Evolutionary conservation across 768 basidiomycete species (phyloP).

Genomic region (Mycena olivaceomarginata): DNA sequence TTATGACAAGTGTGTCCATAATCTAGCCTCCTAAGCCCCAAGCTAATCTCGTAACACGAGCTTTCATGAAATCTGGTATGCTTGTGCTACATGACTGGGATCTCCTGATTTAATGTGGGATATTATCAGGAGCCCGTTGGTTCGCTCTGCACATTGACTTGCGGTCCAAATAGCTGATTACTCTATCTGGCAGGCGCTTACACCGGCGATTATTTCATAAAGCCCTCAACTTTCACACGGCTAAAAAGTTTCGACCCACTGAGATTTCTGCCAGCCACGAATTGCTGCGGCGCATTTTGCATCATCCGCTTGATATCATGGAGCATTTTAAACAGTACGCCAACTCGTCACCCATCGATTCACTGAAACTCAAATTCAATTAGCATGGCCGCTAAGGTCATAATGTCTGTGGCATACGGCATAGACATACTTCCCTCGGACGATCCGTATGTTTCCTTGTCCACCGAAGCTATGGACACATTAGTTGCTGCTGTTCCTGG

Average conservation of each 20-base stretch:
- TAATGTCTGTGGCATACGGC: conserved; percentile 51
- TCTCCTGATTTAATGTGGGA: background rate
- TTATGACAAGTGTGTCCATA: background rate
- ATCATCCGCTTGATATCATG: conserved; percentile 39
- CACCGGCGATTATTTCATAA: conserved; percentile 46
- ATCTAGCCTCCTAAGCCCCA: background rate
- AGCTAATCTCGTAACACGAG: conserved; percentile 8
- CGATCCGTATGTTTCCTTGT: conserved; percentile 50
- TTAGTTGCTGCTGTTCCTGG: conserved; percentile 43
- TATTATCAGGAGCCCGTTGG: conserved; percentile 39
- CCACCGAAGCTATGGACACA: conserved; percentile 40
- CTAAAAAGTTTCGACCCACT: conserved; percentile 39
- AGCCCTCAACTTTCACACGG: conserved; percentile 44
- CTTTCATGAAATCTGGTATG: conserved; percentile 41
- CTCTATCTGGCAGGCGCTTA: conserved; percentile 38
- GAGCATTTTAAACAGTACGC: conserved; percentile 46
- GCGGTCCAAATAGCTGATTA: background rate
- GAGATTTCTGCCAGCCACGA: conserved; percentile 42
- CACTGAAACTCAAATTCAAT: background rate
- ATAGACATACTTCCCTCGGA: conserved; percentile 46
- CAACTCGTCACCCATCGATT: background rate
- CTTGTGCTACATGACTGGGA: background rate
- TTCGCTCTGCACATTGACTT: background rate
- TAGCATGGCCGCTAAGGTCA: conserved; percentile 48
- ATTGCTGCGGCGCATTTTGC: conserved; percentile 45